A percentile compares a stretch with the other conserved stretches of the same genome.
Evolutionary conservation across 2,329 filamentous ascomycete genomes (phyloP).

Genomic region (Cordyceps tenuipes): DNA sequence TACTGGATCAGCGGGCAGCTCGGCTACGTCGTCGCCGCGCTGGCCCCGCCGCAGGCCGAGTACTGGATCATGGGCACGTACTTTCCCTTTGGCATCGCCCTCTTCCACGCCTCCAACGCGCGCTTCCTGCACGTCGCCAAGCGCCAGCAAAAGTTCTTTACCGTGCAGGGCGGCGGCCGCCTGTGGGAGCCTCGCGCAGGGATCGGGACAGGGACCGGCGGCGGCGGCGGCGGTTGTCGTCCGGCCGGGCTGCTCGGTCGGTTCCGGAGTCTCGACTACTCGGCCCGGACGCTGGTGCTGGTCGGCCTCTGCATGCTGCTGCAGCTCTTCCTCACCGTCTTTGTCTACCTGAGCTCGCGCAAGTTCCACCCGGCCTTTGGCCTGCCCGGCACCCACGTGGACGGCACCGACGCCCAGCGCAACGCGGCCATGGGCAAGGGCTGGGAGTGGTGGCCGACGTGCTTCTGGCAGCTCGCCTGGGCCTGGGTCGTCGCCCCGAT

Average conservation of each 20-base stretch:
- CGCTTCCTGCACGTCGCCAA: conserved; percentile 50
- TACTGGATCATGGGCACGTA: conserved; percentile 60
- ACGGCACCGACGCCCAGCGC: conserved; percentile 42
- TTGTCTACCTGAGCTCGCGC: conserved; percentile 53
- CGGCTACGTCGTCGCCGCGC: conserved; percentile 27
- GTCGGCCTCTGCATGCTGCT: conserved; percentile 47
- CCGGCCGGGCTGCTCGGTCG: conserved; percentile 19
- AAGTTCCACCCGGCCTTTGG: conserved; percentile 54
- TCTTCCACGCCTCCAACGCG: conserved; percentile 56
- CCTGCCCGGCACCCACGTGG: conserved; percentile 51
- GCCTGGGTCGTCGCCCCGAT: conserved; percentile 51
- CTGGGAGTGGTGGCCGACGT: conserved; percentile 58
- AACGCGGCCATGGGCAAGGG: conserved; percentile 39
- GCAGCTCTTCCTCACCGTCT: conserved; percentile 49
- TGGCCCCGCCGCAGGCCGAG: conserved; percentile 41
- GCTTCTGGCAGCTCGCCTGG: conserved; percentile 55
- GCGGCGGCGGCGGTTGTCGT: conserved; percentile 2
- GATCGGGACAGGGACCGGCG: too few relatives aligned
- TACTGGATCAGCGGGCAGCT: conserved; percentile 34
- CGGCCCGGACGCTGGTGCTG: conserved; percentile 36
- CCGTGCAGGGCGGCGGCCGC: not conserved
- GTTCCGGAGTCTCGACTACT: conserved; percentile 31
- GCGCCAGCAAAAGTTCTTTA: conserved; percentile 33
- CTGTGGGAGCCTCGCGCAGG: too few relatives aligned
- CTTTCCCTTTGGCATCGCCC: conserved; percentile 54